Base-by-base conservation (phyloP, 2,329 filamentous ascomycete genomes). In the Fusarium sp. region DNA sequence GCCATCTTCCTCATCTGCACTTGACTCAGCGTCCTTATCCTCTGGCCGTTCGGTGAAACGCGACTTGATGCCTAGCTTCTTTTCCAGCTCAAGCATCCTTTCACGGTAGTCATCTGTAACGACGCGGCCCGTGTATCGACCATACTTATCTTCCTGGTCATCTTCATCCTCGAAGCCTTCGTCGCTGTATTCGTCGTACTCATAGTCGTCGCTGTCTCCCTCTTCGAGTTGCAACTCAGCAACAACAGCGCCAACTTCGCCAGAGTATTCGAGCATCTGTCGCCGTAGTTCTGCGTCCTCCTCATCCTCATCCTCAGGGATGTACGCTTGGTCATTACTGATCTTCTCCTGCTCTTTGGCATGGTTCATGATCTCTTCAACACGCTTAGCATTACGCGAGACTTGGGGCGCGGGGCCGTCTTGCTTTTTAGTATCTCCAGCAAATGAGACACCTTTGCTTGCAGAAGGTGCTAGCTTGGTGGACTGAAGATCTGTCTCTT, bases 191-290 rank as follows among this genome's bases (percentile, higher is more conserved):
- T 85, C 84, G 55, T 37, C 34, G 40, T 86, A 81, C 13, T 53
- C 49, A 20, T 83, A 81, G 11, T 87, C 84, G n/a, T 89, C 74
- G 4, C 83, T 85, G 14, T 84, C 83, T 25, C 85, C 87, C 64
- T 94, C 91, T 67, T 97, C 93, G 3, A 98, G 80, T 61, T 97
- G 89, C 47, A 99, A 87, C 80, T 98, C 94, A 18, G 96, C 96
- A 18, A 99, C 96, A 4, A 99, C 92, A 40, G 93, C 90, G 6
- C 94, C 94, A 61, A 99, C 91, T 79, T 98, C 95, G 46, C 91
- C 91, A 80, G 97, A 91, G 77, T 98, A 99, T 68, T 92, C 87
- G 10, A 98, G 85, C 94, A 99, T 98, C 76, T 98, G 91, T 61
- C 91, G 88, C 8, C 96, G 90, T 25, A 97, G 80, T 32, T 87